Evolutionary conservation across 1,284 basidiomycete genomes (phyloP), one percentile per base, ranked within the genome.

Genomic region (Laetiporus sulphureus): DNA sequence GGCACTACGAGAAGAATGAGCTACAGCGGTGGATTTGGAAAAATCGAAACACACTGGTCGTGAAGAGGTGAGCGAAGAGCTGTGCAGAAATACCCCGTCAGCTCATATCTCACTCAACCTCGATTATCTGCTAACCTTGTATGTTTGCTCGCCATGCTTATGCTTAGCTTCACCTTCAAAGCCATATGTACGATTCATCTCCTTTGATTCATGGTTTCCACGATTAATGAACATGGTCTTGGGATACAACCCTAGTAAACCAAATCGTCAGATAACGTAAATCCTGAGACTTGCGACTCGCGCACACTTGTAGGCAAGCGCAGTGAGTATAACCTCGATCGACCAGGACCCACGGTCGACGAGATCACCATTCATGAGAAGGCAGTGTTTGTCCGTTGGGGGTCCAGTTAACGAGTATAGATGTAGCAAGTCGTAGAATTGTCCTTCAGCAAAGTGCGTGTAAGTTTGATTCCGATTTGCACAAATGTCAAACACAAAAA

Each of bases 311-410:
- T 89, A 97, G 4, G 94, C 91, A 58, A 99, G 91, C 2, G 94
- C 83, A 7, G 89, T 88, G 47, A 99, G 66, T 41, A 94, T 93
- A 44, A 98, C 94, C 66, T 99, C 96, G 45, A 97, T 87, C 8
- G 90, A 91, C 94, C 94, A 97, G 24, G 89, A 93, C 12, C 95
- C 96, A 47, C 96, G 83, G 64, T 99, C 96, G 31, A 99, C 96
- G 45, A 96, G 83, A 69, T 97, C 93, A 13, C 91, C 93, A 61
- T 95, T 96, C 84, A 96, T 95, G 31, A 95, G 68, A 36, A 96
- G 65, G 55, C 83, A 84, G 54, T 95, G 92, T 23, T 76, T 81
- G 43, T 86, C 77, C 43, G 71, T 82, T 12, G 93, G 93, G 41
- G 79, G 73, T 18, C 90, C 91, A 0, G 95, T 97, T 52, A 96